These are phyloP conservation scores for Glycine latifolia DNA, from an alignment of 306 rosid species.

Conservation along the genomic window DNA sequence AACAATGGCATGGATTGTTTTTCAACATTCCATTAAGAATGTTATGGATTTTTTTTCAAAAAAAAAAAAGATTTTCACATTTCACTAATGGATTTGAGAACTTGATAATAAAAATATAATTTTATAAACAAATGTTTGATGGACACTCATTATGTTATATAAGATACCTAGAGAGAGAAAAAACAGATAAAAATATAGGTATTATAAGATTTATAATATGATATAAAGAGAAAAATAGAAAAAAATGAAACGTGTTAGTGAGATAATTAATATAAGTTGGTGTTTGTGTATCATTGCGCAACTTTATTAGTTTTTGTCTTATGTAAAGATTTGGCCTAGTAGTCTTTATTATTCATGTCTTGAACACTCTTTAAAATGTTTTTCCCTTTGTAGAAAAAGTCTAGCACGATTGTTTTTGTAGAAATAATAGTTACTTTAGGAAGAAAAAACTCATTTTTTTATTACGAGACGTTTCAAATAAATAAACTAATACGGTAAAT, in stretches of 20 bases:
- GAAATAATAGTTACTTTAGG: not conserved
- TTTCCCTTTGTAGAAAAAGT: not conserved
- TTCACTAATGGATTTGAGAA: not conserved
- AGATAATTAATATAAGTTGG: no score
- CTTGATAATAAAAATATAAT: not conserved
- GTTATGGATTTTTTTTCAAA: not conserved
- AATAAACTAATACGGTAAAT: not conserved
- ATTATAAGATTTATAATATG: no score
- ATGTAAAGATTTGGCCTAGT: not conserved
- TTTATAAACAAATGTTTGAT: no score
- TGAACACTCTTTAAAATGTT: not conserved
- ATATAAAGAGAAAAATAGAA: no score
- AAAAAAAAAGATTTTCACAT: not conserved
- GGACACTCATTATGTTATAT: not conserved
- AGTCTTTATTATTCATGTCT: not conserved
- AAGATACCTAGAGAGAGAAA: no score
- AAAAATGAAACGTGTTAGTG: no score
- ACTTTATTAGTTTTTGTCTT: not conserved
- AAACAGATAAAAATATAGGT: no score
- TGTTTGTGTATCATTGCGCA: no score
- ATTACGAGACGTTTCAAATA: not conserved
- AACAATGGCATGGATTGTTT: not conserved
- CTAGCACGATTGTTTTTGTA: not conserved
- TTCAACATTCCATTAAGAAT: no score
- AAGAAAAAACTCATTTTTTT: not conserved